Conservation (phyloP, 805 yeast species). For the Suhomyces pyralidae region DNA sequence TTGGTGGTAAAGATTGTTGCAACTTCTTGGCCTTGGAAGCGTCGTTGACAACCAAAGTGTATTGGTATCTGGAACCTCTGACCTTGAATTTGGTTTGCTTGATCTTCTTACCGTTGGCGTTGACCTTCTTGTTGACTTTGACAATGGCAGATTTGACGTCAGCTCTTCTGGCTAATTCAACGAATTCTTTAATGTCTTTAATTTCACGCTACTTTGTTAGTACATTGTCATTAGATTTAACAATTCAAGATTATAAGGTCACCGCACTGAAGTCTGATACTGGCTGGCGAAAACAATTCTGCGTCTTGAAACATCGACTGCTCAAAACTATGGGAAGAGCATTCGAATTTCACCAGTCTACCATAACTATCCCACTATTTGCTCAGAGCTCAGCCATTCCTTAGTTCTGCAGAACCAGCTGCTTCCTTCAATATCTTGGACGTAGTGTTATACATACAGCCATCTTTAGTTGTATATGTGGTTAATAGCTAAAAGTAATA, state of each 20-base stretch:
- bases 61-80: slow-evolving; percentile 91
- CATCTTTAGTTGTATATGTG: slow-evolving; percentile 16
- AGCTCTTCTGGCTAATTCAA: slow-evolving; percentile 93
- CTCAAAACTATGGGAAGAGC: neutral
- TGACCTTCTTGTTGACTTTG: slow-evolving; percentile 85
- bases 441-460: slow-evolving; percentile 18
- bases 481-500: slow-evolving; percentile 3
- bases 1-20: slow-evolving; percentile 96
- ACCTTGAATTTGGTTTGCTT: slow-evolving; percentile 98
- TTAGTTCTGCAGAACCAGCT: neutral
- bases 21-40: slow-evolving; percentile 96
- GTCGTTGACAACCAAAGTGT: slow-evolving; percentile 94
- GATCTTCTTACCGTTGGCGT: slow-evolving; percentile 77
- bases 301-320: neutral
- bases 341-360: neutral
- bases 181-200: slow-evolving; percentile 95
- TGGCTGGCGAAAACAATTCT: neutral
- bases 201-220: slow-evolving; percentile 52
- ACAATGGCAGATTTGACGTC: slow-evolving; percentile 92
- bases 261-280: neutral
- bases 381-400: neutral
- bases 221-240: slow-evolving; percentile 3
- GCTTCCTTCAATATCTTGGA: neutral
- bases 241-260: neutral
- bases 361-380: neutral